phyloP scores from a whole-genome alignment of 352 stramenopile genomes.

The Globisporangium ultimum region DNA sequence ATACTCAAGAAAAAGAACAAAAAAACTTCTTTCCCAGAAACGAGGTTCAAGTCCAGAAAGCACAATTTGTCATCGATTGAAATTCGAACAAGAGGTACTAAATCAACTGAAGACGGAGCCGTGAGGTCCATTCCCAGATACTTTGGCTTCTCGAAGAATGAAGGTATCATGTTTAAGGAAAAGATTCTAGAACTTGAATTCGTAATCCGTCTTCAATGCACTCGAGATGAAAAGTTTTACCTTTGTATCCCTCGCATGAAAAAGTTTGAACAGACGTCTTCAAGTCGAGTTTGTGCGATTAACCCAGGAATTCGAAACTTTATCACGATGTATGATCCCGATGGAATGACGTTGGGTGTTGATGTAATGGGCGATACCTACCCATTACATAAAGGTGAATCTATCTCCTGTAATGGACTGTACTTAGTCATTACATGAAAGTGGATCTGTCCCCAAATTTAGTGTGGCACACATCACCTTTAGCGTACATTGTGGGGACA shows the following conservation, averaged over 20 bases:
- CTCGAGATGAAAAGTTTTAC: constrained; percentile 17
- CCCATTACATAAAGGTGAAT: too few relatives aligned
- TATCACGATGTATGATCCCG: too few relatives aligned
- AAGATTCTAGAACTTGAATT: constrained; percentile 1
- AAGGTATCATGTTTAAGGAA: constrained; percentile 14
- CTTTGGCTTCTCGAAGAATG: constrained; percentile 10
- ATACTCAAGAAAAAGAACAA: constrained; percentile 4
- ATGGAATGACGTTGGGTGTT: too few relatives aligned
- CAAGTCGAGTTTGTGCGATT: constrained; percentile 13
- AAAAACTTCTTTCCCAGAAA: constrained; percentile 7
- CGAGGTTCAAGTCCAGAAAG: constrained; percentile 18
- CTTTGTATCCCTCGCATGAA: constrained; percentile 5
- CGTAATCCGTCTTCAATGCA: constrained; percentile 14
- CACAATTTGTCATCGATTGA: constrained; percentile 8
- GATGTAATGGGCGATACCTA: too few relatives aligned
- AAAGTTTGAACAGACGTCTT: constrained; percentile 8
- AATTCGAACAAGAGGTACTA: neutral
- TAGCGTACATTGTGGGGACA: too few relatives aligned
- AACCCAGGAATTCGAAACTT: constrained; percentile 2
- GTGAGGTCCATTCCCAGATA: constrained; percentile 9
- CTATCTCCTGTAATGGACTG: too few relatives aligned
- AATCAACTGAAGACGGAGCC: neutral
- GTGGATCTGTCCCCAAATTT: too few relatives aligned
- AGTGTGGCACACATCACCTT: too few relatives aligned
- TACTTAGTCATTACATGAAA: too few relatives aligned